phyloP scores from a whole-genome alignment of 2,329 filamentous ascomycete genomes.

The Phialophora macrospora region DNA sequence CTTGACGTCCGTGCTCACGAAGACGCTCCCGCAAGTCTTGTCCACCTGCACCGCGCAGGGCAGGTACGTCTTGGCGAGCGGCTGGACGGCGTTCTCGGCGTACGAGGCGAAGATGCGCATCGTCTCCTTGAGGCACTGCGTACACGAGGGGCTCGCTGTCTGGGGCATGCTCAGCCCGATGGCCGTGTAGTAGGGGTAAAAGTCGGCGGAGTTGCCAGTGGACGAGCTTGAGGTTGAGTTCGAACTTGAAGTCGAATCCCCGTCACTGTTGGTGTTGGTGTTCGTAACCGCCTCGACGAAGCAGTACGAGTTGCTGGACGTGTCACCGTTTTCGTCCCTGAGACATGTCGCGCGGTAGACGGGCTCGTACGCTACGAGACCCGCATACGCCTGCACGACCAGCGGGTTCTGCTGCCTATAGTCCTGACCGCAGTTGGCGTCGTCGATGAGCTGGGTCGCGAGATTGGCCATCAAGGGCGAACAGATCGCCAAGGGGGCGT shows the following conservation, averaged over 20 bases:
- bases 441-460: slow-evolving; percentile 66
- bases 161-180: slow-evolving; percentile 73
- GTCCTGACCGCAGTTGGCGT: slow-evolving; percentile 73
- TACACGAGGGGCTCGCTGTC: slow-evolving; percentile 73
- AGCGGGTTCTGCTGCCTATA: slow-evolving; percentile 68
- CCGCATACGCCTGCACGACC: slow-evolving; percentile 75
- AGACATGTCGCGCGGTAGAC: slow-evolving; percentile 83
- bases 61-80: slow-evolving; percentile 71
- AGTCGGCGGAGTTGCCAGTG: slow-evolving; percentile 64
- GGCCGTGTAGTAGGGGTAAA: slow-evolving; percentile 84
- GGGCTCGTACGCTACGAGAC: slow-evolving; percentile 75
- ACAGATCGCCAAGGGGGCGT: slow-evolving; percentile 69
- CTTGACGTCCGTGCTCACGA: slow-evolving; percentile 56
- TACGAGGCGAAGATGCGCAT: slow-evolving; percentile 80
- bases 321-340: slow-evolving; percentile 64
- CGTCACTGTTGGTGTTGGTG: slow-evolving; percentile 46
- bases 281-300: slow-evolving; percentile 87
- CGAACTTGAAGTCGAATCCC: no score
- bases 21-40: slow-evolving; percentile 61
- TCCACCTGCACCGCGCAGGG: slow-evolving; percentile 75
- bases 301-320: slow-evolving; percentile 62
- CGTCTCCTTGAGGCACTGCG: slow-evolving; percentile 73
- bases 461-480: slow-evolving; percentile 66
- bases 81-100: slow-evolving; percentile 67
- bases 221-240: no score